These are phyloP conservation scores for Aureobasidium sp. DNA, from an alignment of 2,329 filamentous ascomycete genomes.

Conservation along the genomic window DNA sequence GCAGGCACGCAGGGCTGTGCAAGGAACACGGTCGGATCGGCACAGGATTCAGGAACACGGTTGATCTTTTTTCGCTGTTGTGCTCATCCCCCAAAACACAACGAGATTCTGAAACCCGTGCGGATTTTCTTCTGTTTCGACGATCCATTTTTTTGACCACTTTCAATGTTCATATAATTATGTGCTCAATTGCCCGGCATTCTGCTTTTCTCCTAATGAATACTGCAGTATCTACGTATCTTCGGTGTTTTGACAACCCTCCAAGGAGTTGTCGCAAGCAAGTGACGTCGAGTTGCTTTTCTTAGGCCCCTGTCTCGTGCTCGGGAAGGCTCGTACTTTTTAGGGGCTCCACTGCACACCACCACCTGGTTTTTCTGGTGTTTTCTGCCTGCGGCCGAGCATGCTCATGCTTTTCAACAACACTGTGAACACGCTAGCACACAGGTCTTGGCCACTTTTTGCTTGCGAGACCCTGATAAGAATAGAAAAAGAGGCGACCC, in stretches of 20 bases:
- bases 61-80: background rate
- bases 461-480: background rate
- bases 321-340: constrained; percentile 4
- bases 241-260: background rate
- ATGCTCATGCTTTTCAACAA: constrained; percentile 8
- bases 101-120: background rate
- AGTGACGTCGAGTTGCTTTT: constrained; percentile 1
- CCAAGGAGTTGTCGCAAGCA: constrained; percentile 5
- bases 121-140: background rate
- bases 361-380: background rate
- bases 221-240: background rate
- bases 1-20: constrained; percentile 5
- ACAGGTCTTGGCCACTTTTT: background rate
- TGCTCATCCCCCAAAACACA: background rate
- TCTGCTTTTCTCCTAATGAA: too few relatives aligned
- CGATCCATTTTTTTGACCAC: background rate
- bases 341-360: constrained; percentile 6
- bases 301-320: constrained; percentile 5
- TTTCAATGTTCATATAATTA: background rate
- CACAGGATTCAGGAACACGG: background rate
- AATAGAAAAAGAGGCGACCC: constrained; percentile 5
- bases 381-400: background rate
- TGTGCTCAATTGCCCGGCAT: background rate
- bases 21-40: background rate
- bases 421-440: background rate